Conservation (phyloP, 768 basidiomycete genomes). For the Nidularia sp. region DNA sequence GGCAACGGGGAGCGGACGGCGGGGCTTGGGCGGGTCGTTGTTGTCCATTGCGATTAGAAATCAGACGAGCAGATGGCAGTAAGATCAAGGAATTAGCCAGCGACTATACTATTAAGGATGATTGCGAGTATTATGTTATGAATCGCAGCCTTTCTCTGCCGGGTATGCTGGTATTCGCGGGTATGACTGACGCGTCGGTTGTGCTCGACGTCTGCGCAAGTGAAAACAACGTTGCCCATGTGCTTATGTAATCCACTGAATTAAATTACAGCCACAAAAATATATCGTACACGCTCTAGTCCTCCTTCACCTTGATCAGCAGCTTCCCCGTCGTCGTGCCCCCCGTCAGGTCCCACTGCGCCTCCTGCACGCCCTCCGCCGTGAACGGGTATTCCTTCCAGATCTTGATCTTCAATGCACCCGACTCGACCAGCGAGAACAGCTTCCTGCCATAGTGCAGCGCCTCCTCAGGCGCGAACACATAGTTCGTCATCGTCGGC, state of each 20-base stretch:
- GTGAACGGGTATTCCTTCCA: conserved; percentile 83
- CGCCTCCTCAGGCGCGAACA: conserved; percentile 70
- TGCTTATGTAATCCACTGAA: too few relatives aligned
- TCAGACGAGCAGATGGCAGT: too few relatives aligned
- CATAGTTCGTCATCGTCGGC: conserved; percentile 76
- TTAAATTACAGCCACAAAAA: too few relatives aligned
- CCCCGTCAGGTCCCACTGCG: conserved; percentile 73
- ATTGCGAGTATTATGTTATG: too few relatives aligned
- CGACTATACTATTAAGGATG: too few relatives aligned
- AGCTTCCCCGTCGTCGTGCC: conserved; percentile 87
- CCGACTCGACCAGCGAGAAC: conserved; percentile 55
- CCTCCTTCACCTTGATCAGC: conserved; percentile 58
- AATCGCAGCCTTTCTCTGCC: too few relatives aligned
- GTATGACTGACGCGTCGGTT: too few relatives aligned
- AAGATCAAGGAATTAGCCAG: too few relatives aligned
- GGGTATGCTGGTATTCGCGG: too few relatives aligned
- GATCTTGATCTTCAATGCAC: conserved; percentile 61
- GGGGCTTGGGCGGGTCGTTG: conserved; percentile 34
- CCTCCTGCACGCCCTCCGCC: conserved; percentile 68
- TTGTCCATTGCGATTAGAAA: too few relatives aligned
- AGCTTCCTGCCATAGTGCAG: conserved; percentile 60
- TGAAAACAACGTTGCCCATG: too few relatives aligned
- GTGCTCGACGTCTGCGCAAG: too few relatives aligned
- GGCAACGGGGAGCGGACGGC: conserved; percentile 46
- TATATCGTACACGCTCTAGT: conserved; percentile 3